These are phyloP conservation scores for Tuber aestivum DNA, from an alignment of 495 filamentous ascomycete species.

Conservation along the genomic window DNA sequence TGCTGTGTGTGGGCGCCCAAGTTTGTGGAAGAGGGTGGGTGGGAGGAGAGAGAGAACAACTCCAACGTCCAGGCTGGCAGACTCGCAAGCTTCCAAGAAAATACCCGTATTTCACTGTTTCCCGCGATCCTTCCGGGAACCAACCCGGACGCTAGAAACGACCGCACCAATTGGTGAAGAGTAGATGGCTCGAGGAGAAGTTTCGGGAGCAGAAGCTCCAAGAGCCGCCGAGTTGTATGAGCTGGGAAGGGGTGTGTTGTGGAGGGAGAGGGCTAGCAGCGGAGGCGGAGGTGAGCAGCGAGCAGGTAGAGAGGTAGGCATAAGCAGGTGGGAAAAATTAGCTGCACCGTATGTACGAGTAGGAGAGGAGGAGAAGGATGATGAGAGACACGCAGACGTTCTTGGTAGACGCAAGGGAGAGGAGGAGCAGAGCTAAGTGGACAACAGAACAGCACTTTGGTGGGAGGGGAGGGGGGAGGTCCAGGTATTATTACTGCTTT, in stretches of 20 bases:
- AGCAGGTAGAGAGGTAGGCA: neutral
- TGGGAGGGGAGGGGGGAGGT: neutral
- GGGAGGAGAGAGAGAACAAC: neutral
- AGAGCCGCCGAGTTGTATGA: neutral
- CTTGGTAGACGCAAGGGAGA: constrained; percentile 1
- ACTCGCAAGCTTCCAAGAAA: neutral
- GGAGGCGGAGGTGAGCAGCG: neutral
- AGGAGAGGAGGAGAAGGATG: neutral
- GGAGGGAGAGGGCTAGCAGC: neutral
- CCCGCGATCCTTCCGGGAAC: neutral
- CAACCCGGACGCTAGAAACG: neutral
- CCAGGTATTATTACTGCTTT: neutral
- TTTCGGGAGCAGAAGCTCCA: neutral
- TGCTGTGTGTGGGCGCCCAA: constrained; percentile 23
- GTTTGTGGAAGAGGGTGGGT: constrained; percentile 3
- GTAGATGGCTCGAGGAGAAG: neutral
- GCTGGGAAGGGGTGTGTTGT: neutral
- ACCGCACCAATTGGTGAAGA: neutral
- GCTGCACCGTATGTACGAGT: neutral
- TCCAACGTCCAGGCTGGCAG: constrained; percentile 1
- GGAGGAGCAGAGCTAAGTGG: neutral
- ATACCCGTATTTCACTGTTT: neutral
- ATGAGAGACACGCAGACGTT: constrained; percentile 1
- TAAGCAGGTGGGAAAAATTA: constrained; percentile 2
- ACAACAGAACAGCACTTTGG: neutral